phyloP scores from a whole-genome alignment of 2,329 filamentous ascomycete genomes.

The Aspergillus japonicus region DNA sequence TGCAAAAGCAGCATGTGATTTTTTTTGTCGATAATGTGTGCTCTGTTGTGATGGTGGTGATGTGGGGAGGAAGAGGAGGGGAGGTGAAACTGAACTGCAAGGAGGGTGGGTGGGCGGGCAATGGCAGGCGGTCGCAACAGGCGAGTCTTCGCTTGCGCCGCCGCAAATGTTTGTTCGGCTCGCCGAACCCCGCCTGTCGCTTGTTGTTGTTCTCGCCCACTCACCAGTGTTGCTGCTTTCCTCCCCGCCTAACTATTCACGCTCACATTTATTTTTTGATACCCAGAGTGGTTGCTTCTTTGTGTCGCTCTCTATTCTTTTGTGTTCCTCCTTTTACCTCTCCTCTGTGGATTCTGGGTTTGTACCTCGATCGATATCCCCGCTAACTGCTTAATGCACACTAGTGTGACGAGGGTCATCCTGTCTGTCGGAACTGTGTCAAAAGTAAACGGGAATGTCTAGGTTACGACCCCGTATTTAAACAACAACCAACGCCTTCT shows the following conservation, averaged over 20 bases:
- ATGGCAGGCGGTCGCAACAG: slow-evolving; percentile 2
- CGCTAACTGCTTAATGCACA: slow-evolving; percentile 15
- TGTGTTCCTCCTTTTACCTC: slow-evolving; percentile 11
- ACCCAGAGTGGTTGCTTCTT: slow-evolving; percentile 13
- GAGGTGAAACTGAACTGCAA: neutral
- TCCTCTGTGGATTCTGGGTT: no score
- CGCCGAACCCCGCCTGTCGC: slow-evolving; percentile 18
- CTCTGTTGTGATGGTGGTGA: neutral
- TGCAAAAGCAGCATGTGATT: slow-evolving; percentile 6
- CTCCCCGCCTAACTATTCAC: slow-evolving; percentile 2
- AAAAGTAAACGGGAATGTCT: slow-evolving; percentile 68
- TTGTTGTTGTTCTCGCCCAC: slow-evolving; percentile 14
- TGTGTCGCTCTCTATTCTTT: slow-evolving; percentile 20
- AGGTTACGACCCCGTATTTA: slow-evolving; percentile 68
- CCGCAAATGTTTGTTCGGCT: slow-evolving; percentile 23
- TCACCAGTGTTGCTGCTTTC: slow-evolving; percentile 4
- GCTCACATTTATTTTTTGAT: slow-evolving; percentile 14
- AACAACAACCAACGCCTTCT: slow-evolving; percentile 67
- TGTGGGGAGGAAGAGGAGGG: neutral
- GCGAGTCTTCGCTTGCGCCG: slow-evolving; percentile 23
- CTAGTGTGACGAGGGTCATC: slow-evolving; percentile 95
- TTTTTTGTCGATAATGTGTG: neutral
- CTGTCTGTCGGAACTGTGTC: slow-evolving; percentile 72
- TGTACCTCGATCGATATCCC: neutral
- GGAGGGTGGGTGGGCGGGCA: slow-evolving; percentile 1